Percentiles rank a stretch among this genome's conserved stretches.
These are phyloP conservation scores for Daldinia vernicosa DNA, from an alignment of 495 filamentous ascomycete genomes.

Conservation along the genomic window DNA sequence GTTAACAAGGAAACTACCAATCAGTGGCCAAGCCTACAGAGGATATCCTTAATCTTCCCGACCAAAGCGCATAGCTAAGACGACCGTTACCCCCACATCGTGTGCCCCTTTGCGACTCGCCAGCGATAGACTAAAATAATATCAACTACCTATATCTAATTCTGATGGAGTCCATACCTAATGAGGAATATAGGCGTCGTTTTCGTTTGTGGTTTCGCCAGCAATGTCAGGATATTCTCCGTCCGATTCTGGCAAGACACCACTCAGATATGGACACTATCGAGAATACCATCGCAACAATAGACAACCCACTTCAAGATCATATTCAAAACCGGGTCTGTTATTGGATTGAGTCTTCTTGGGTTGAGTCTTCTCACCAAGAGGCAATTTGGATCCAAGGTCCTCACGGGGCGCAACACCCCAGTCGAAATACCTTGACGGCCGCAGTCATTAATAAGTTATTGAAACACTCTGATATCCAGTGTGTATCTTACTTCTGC, in stretches of 20 bases:
- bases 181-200: too few relatives aligned
- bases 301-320: neutral
- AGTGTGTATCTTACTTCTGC: neutral
- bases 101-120: neutral
- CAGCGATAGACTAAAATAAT: neutral
- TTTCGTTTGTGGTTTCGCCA: too few relatives aligned
- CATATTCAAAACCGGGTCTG: neutral
- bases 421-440: neutral
- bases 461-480: neutral
- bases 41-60: too few relatives aligned
- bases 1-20: too few relatives aligned
- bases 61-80: neutral
- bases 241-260: too few relatives aligned
- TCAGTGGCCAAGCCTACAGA: too few relatives aligned
- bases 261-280: neutral
- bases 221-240: too few relatives aligned
- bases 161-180: too few relatives aligned
- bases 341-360: neutral
- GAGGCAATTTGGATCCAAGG: neutral
- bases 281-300: neutral
- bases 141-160: neutral
- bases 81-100: neutral
- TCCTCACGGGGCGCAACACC: neutral
- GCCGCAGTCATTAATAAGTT: neutral
- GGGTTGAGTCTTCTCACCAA: neutral